A percentile compares a stretch with the other conserved stretches of the same genome.
phyloP scores from a whole-genome alignment of 441 rosid genomes.

The Adansonia gregorii region DNA sequence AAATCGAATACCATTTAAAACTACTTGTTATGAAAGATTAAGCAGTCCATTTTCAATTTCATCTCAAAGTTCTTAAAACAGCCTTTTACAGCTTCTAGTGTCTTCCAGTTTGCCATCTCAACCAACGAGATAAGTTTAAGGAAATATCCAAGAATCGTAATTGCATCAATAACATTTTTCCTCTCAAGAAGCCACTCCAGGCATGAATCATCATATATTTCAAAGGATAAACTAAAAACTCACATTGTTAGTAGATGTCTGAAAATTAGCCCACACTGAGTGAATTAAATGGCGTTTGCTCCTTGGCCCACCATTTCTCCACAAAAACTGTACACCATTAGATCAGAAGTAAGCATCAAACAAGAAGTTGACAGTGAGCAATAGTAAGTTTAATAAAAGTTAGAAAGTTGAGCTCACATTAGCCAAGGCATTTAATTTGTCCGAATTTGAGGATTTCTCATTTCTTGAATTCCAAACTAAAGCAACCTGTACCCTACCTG shows the following conservation, averaged over 20 bases:
- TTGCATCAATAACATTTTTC: neutral
- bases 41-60: neutral
- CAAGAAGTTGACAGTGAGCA: neutral
- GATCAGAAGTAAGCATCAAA: constrained; percentile 5
- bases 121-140: neutral
- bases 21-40: neutral
- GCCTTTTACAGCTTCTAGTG: neutral
- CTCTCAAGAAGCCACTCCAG: neutral
- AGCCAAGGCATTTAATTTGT: constrained; percentile 75
- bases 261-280: constrained; percentile 98
- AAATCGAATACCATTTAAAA: neutral
- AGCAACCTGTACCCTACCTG: constrained; percentile 85
- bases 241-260: constrained; percentile 90
- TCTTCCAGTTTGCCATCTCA: constrained; percentile 1
- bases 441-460: constrained; percentile 66
- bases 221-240: constrained; percentile 39
- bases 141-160: neutral
- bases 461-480: constrained; percentile 95
- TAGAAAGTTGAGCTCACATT: constrained; percentile 48
- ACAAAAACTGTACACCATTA: constrained; percentile 59
- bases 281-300: constrained; percentile 61
- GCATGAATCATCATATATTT: neutral
- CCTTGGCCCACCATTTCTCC: constrained; percentile 85
- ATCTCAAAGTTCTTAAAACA: neutral
- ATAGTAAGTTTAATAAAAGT: constrained; percentile 1